Percentiles rank a stretch among this genome's conserved stretches.
Conservation (phyloP, 129 eudicot genomes). For the Artemisia argyi region DNA sequence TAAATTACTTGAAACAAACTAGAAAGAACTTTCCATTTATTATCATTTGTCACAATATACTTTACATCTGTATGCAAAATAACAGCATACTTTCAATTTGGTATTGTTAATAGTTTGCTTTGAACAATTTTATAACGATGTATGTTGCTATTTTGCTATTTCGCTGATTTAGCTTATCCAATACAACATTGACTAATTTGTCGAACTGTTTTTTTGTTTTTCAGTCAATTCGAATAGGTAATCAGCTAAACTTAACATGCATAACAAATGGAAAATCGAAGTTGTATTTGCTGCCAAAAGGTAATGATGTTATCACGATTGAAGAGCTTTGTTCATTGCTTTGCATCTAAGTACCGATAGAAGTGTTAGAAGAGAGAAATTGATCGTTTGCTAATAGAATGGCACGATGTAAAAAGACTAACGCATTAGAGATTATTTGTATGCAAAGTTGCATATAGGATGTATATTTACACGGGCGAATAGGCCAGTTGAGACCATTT, state of each 20-base stretch:
- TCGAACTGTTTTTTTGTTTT: not conserved
- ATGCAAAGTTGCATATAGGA: too few relatives aligned
- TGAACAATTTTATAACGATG: not conserved
- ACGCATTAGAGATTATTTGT: not conserved
- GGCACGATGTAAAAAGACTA: not conserved
- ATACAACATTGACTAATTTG: conserved; percentile 1
- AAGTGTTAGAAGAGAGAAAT: not conserved
- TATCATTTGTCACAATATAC: not conserved
- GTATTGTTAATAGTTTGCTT: not conserved
- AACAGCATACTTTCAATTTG: too few relatives aligned
- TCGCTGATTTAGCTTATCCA: not conserved
- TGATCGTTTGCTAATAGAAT: conserved; percentile 2
- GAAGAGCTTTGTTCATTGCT: conserved; percentile 37
- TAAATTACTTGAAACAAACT: too few relatives aligned
- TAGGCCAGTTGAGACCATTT: too few relatives aligned
- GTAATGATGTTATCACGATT: conserved; percentile 12
- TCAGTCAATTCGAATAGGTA: conserved; percentile 24
- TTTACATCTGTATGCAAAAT: not conserved
- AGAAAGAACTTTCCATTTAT: not conserved
- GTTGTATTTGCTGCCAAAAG: conserved; percentile 29
- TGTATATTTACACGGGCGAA: too few relatives aligned
- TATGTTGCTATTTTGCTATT: not conserved
- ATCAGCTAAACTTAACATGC: conserved; percentile 30
- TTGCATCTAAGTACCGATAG: conserved; percentile 20
- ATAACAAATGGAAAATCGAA: conserved; percentile 30